Base-by-base conservation (phyloP, 495 filamentous ascomycete species). In the Neurospora sublineolata region DNA sequence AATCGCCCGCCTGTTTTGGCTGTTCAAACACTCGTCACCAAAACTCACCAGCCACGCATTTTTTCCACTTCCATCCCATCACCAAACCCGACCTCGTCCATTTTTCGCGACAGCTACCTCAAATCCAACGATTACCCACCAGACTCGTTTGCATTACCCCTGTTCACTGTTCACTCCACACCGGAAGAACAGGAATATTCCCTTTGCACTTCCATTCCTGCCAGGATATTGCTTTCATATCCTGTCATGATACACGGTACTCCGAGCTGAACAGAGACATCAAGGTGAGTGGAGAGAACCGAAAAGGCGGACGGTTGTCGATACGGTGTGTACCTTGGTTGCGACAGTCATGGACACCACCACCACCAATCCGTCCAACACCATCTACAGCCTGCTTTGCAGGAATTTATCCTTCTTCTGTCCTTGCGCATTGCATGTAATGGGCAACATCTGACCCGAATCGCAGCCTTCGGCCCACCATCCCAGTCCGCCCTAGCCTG, bases 41-140 rank as follows among this genome's bases (percentile, higher is more conserved):
- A 60, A 60, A 60, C 52, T 68, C 41, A 73, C 76, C 76, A 76
- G 75, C 76, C 76, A 78, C 76, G 72, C 72, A 72, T 70, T 77
- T 78, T 77, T 75, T 41, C 42, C 70, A 60, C 23, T 64, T 64
- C 20, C 52, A 33, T 30, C 52, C 52, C 52, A 64, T 64, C 52
- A 64, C 52, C 52, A 64, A 64, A 60, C 72, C 73, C 77, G 74
- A 73, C 75, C 77, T 78, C 78, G 75, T 69, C 41, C 68, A 72
- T 79, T 80, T 75, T 71, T 69, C 42, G 69, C 72, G 73, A 71
- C 37, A 33, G 70, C 69, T 41, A 67, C 69, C 40, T 67, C 42
- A 37, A 33, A 44, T 69, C 38, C 38, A 40, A 40, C 68, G 41
- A 41, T 71, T 70, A 40, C 60, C 60, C 68, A 70, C 41, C 69